A percentile compares a stretch with the other conserved stretches of the same genome.
Conservation (phyloP, 331 rosid species). For the Pyracantha coccinea region DNA sequence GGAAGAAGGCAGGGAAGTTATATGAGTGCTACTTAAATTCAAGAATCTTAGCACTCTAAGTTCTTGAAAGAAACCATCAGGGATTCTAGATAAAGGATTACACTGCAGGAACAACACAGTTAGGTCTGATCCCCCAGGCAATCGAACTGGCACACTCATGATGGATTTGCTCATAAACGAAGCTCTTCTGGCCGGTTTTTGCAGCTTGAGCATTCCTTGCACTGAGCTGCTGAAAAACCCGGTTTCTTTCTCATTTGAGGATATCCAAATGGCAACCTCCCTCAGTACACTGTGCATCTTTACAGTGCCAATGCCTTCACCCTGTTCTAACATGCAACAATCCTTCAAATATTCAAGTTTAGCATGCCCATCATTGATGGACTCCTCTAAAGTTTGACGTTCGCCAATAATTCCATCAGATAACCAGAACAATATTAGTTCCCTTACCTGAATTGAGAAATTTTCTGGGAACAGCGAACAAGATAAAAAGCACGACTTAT, state of each 20-base stretch:
- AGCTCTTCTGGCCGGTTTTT: neutral
- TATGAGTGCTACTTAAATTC: slow-evolving; percentile 7
- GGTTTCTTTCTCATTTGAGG: neutral
- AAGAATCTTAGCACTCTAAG: slow-evolving; percentile 3
- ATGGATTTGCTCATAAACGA: slow-evolving; percentile 8
- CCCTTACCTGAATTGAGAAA: slow-evolving; percentile 7
- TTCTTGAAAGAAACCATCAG: neutral
- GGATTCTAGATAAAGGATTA: neutral
- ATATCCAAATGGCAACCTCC: slow-evolving; percentile 8
- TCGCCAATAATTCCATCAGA: slow-evolving; percentile 10
- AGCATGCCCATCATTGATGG: slow-evolving; percentile 13
- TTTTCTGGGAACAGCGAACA: slow-evolving; percentile 21
- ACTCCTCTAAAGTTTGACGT: slow-evolving; percentile 6
- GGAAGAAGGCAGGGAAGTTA: slow-evolving; percentile 14
- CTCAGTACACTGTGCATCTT: slow-evolving; percentile 12
- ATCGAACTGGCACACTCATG: neutral
- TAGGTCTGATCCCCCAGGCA: neutral
- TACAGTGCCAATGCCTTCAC: slow-evolving; percentile 9
- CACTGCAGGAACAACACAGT: slow-evolving; percentile 4
- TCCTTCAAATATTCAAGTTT: slow-evolving; percentile 15
- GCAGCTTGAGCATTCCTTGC: slow-evolving; percentile 5
- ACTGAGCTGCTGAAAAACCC: slow-evolving; percentile 2
- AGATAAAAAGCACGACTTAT: slow-evolving; percentile 11
- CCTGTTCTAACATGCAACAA: slow-evolving; percentile 16
- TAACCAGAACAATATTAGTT: slow-evolving; percentile 12